Evolutionary conservation across 1,139 yeast genomes (phyloP).

Genomic region (Zygosaccharomyces pseudobailii): DNA sequence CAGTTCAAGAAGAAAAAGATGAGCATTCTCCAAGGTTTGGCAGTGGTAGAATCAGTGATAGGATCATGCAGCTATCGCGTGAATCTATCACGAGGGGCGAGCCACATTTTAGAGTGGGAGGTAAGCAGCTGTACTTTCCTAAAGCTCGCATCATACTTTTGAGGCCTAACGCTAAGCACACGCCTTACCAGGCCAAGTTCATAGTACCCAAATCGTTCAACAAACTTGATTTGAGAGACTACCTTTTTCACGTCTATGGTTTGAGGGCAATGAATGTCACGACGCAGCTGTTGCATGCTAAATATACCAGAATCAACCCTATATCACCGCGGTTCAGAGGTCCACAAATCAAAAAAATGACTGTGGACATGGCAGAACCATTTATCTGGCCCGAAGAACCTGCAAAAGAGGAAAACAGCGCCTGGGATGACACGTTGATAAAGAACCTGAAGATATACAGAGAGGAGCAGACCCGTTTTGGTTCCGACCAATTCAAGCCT

Average conservation of each 20-base stretch:
- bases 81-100: slow-evolving; percentile 57
- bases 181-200: slow-evolving; percentile 94
- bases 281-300: slow-evolving; percentile 75
- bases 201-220: slow-evolving; percentile 88
- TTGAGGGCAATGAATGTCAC: slow-evolving; percentile 83
- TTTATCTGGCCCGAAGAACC: slow-evolving; percentile 86
- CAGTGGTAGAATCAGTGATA: slow-evolving; percentile 20
- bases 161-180: slow-evolving; percentile 88
- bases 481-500: slow-evolving; percentile 68
- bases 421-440: slow-evolving; percentile 37
- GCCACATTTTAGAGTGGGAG: slow-evolving; percentile 81
- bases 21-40: background rate
- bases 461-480: slow-evolving; percentile 44
- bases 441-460: slow-evolving; percentile 40
- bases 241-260: slow-evolving; percentile 81
- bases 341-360: slow-evolving; percentile 89
- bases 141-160: slow-evolving; percentile 73
- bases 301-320: slow-evolving; percentile 55
- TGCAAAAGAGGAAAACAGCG: slow-evolving; percentile 39
- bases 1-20: background rate
- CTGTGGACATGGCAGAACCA: slow-evolving; percentile 88
- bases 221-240: slow-evolving; percentile 86
- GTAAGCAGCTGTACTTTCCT: slow-evolving; percentile 69
- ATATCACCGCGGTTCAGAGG: slow-evolving; percentile 69
- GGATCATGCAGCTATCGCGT: slow-evolving; percentile 40